Conservation (phyloP, 495 filamentous ascomycete species). For the Hypoxylon crocopeplum region DNA sequence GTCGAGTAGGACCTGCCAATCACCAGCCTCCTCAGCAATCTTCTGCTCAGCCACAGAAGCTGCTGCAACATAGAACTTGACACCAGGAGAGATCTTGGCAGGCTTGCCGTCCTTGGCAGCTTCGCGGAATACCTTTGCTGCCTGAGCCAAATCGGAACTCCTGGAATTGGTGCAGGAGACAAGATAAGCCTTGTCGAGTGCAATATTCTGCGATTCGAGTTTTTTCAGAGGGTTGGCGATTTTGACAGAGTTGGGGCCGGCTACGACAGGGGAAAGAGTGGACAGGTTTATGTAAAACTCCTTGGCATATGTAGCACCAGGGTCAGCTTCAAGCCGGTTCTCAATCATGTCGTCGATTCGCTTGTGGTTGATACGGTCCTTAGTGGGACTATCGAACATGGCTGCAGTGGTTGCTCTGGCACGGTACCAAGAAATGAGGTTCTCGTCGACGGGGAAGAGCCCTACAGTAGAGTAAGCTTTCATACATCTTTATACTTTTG, state of each 20-base stretch:
- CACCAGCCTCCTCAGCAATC: constrained; percentile 78
- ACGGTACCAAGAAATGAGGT: constrained; percentile 77
- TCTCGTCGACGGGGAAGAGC: constrained; percentile 82
- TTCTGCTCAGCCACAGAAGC: constrained; percentile 83
- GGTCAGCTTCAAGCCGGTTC: constrained; percentile 73
- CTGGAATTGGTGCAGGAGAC: constrained; percentile 92
- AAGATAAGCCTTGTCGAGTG: constrained; percentile 85
- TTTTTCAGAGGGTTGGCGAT: constrained; percentile 77
- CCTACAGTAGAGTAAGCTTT: too few relatives aligned
- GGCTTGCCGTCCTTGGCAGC: constrained; percentile 65
- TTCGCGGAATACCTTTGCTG: constrained; percentile 86
- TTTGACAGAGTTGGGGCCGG: constrained; percentile 94
- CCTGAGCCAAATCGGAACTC: constrained; percentile 80
- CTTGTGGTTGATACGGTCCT: constrained; percentile 69
- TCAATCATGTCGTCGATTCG: constrained; percentile 74
- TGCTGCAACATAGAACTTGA: constrained; percentile 91
- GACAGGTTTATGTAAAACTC: constrained; percentile 67
- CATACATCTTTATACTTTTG: neutral
- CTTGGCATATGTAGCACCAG: constrained; percentile 83
- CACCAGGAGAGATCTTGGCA: constrained; percentile 78
- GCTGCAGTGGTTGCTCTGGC: constrained; percentile 75
- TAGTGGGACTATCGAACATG: constrained; percentile 43
- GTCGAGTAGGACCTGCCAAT: constrained; percentile 85
- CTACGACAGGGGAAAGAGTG: constrained; percentile 83
- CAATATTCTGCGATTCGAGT: constrained; percentile 75